These are phyloP conservation scores for Kuraishia floccosa DNA, from an alignment of 805 yeast genomes.

Conservation along the genomic window DNA sequence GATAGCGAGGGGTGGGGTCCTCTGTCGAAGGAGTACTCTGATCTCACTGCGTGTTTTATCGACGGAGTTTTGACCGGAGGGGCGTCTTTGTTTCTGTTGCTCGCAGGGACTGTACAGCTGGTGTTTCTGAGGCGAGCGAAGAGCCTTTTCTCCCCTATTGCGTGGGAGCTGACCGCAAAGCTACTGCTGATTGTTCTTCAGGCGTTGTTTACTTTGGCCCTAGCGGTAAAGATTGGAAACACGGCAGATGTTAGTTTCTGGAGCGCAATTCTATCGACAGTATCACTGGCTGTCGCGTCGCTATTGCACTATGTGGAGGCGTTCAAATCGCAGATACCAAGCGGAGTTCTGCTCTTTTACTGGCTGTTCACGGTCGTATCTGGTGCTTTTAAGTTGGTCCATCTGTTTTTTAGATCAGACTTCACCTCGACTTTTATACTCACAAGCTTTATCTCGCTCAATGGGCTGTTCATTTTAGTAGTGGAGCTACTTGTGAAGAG, in stretches of 20 bases:
- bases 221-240: too few relatives aligned
- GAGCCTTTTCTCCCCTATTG: slow-evolving; percentile 17
- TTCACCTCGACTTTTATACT: slow-evolving; percentile 12
- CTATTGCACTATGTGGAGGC: slow-evolving; percentile 63
- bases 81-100: slow-evolving; percentile 23
- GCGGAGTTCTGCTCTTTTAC: slow-evolving; percentile 57
- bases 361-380: slow-evolving; percentile 55
- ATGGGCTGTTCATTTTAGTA: slow-evolving; percentile 26
- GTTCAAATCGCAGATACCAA: slow-evolving; percentile 51
- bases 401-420: slow-evolving; percentile 24
- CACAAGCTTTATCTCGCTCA: slow-evolving; percentile 22
- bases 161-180: slow-evolving; percentile 30
- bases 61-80: slow-evolving; percentile 29
- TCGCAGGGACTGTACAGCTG: slow-evolving; percentile 24
- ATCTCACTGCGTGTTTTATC: slow-evolving; percentile 40
- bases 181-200: slow-evolving; percentile 26
- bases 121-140: slow-evolving; percentile 18
- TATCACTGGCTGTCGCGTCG: slow-evolving; percentile 39
- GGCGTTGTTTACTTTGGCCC: too few relatives aligned
- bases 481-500: slow-evolving; percentile 30
- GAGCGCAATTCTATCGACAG: slow-evolving; percentile 19
- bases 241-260: slow-evolving; percentile 12
- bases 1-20: slow-evolving; percentile 33
- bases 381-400: slow-evolving; percentile 31
- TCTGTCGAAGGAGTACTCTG: slow-evolving; percentile 24